Conservation (phyloP, 1,284 basidiomycete species). For the Bjerkandera adusta region DNA sequence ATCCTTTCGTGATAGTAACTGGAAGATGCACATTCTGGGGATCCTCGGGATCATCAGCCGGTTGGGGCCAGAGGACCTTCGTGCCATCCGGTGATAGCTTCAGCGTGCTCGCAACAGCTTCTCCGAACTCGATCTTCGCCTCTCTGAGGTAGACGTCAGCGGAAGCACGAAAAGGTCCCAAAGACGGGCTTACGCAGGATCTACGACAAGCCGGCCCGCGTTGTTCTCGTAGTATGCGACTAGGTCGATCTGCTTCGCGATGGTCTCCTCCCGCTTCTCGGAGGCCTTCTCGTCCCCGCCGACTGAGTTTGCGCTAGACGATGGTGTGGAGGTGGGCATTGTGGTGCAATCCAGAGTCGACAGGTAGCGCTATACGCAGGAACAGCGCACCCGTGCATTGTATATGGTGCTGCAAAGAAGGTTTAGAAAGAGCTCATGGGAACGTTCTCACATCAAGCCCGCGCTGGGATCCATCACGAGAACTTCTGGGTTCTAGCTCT, state of each 20-base stretch:
- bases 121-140: constrained; percentile 51
- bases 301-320: no score
- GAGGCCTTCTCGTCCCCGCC: constrained; percentile 3
- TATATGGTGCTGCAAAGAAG: no score
- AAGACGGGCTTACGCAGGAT: constrained; percentile 46
- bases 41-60: constrained; percentile 59
- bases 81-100: constrained; percentile 47
- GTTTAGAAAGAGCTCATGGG: no score
- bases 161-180: constrained; percentile 21
- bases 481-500: no score
- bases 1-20: no score
- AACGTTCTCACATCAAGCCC: no score
- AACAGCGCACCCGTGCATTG: no score
- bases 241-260: constrained; percentile 34
- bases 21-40: constrained; percentile 59
- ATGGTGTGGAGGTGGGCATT: no score
- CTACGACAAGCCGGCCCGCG: constrained; percentile 60
- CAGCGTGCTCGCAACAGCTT: constrained; percentile 42
- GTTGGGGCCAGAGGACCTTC: constrained; percentile 62
- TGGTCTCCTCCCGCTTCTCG: constrained; percentile 8
- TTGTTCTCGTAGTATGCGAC: constrained; percentile 49
- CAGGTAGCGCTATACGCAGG: no score
- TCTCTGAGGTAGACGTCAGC: constrained; percentile 38
- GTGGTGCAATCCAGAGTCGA: no score
- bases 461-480: no score